Conservation (phyloP, 371 early-diverging fungal genomes). For the Mortierella sp. region DNA sequence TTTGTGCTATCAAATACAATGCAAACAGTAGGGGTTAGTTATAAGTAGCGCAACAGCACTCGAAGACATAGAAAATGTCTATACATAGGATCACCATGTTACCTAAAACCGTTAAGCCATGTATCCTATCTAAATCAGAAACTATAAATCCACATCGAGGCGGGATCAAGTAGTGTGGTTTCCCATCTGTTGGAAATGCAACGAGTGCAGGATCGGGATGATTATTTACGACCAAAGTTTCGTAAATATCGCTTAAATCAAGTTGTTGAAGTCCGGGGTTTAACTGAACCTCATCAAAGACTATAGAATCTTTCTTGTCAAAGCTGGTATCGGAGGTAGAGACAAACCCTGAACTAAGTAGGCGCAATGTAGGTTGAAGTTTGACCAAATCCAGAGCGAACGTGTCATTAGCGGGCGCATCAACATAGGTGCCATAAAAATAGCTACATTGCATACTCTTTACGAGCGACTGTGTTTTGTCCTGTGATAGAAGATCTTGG, state of each 20-base stretch:
- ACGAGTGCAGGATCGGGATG: slow-evolving; percentile 5
- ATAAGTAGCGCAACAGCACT: not conserved
- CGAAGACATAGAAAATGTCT: not conserved
- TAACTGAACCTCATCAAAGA: slow-evolving; percentile 17
- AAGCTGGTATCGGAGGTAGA: not conserved
- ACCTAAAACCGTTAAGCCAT: slow-evolving; percentile 32
- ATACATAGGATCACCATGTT: not conserved
- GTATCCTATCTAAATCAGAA: slow-evolving; percentile 41
- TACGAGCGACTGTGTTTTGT: slow-evolving; percentile 1
- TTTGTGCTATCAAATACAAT: slow-evolving; percentile 12
- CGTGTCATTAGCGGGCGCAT: slow-evolving; percentile 22
- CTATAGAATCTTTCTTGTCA: not conserved
- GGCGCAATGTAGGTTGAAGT: slow-evolving; percentile 26
- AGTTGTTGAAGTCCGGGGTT: slow-evolving; percentile 5
- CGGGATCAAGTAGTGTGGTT: slow-evolving; percentile 38
- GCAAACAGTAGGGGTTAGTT: not conserved
- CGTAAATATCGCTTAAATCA: slow-evolving; percentile 41
- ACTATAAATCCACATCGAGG: slow-evolving; percentile 37
- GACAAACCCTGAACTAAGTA: slow-evolving; percentile 32
- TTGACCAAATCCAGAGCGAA: slow-evolving; percentile 33
- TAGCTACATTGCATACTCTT: slow-evolving; percentile 13
- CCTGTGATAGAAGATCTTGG: not conserved
- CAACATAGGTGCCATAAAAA: slow-evolving; percentile 36
- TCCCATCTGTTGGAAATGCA: slow-evolving; percentile 17
- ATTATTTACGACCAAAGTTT: slow-evolving; percentile 24